These are phyloP conservation scores for Marchantia polymorpha DNA, from an alignment of 225 moss, liverwort and hornwort genomes.

Conservation along the genomic window DNA sequence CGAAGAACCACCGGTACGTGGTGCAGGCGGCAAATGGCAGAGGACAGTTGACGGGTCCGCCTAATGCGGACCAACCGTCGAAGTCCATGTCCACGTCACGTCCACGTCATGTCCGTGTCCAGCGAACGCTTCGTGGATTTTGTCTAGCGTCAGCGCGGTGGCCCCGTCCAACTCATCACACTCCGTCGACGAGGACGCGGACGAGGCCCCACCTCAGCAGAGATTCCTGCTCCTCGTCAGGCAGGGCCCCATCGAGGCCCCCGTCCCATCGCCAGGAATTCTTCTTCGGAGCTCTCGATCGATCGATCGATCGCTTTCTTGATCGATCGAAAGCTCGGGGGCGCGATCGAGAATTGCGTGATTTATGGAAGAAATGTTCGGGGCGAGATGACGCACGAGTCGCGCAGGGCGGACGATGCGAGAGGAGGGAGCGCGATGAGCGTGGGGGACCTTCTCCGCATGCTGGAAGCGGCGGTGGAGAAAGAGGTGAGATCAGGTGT, in stretches of 20 bases:
- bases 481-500: slow-evolving; percentile 26
- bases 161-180: neutral
- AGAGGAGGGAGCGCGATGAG: slow-evolving; percentile 2
- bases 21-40: neutral
- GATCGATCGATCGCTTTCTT: neutral
- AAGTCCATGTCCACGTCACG: neutral
- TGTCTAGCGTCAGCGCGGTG: neutral
- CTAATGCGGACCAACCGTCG: slow-evolving; percentile 5
- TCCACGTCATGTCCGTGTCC: slow-evolving; percentile 4
- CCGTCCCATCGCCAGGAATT: neutral
- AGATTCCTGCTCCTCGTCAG: neutral
- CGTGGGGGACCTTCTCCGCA: slow-evolving; percentile 27
- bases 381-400: neutral
- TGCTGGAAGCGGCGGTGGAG: slow-evolving; percentile 43
- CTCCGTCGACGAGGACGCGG: neutral
- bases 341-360: neutral
- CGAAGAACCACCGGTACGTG: neutral
- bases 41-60: slow-evolving; percentile 10
- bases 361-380: neutral
- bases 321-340: neutral
- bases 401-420: neutral
- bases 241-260: too few relatives aligned
- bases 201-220: neutral
- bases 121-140: neutral
- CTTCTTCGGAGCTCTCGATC: neutral